Conservation (phyloP, 106 monocot genomes). For the Dioscorea dumetorum region DNA sequence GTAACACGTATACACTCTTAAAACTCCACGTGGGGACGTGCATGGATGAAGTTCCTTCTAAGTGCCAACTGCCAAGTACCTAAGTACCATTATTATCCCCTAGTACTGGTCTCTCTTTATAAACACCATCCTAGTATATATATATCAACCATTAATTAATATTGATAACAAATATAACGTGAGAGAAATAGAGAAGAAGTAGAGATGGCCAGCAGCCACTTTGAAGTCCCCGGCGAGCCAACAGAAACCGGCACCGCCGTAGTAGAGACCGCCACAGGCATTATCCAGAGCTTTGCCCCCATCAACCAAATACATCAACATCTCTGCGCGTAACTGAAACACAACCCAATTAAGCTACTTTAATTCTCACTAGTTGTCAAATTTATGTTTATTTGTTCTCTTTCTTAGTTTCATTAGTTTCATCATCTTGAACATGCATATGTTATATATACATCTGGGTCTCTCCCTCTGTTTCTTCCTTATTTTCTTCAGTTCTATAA, state of each 20-base stretch:
- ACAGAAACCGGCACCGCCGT: slow-evolving; percentile 45
- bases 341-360: neutral
- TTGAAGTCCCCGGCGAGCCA: slow-evolving; percentile 48
- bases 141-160: neutral
- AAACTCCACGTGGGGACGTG: neutral
- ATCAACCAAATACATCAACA: slow-evolving; percentile 79
- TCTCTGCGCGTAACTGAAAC: slow-evolving; percentile 54
- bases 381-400: neutral
- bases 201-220: slow-evolving; percentile 20
- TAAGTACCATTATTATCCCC: too few relatives aligned
- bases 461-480: too few relatives aligned
- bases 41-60: neutral
- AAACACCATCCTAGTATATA: neutral
- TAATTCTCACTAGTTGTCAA: neutral
- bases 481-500: too few relatives aligned
- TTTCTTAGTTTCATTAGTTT: too few relatives aligned
- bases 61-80: too few relatives aligned
- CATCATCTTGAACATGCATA: too few relatives aligned
- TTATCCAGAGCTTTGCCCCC: slow-evolving; percentile 70
- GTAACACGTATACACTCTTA: neutral
- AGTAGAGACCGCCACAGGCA: slow-evolving; percentile 56
- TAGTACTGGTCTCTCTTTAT: neutral
- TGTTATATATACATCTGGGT: too few relatives aligned
- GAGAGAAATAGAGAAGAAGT: neutral
- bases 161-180: neutral